Base-by-base conservation (phyloP, 2,329 filamentous ascomycete genomes). In the Fusarium hostae region DNA sequence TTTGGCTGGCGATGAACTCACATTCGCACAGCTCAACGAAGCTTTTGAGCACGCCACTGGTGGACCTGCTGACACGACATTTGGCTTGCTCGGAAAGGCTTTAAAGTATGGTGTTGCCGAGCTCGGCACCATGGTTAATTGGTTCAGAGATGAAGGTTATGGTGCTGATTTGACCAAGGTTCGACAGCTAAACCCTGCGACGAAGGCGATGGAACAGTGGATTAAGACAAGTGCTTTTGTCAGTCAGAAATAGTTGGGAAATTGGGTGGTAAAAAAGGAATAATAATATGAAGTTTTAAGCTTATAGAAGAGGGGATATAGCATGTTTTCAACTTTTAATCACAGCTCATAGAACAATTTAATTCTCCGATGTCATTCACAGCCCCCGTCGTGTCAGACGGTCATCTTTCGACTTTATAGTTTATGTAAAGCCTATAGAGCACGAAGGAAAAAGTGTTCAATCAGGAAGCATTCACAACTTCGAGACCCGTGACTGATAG, bases 121-220 rank as follows among this genome's bases (percentile, higher is more conserved):
- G 30, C 26, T 70, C 20, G 69, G 69, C 15, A 65, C 48, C 35
- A 72, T 72, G 70, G 59, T 57, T 12, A 41, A 62, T 26, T 72
- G 70, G 70, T 72, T 72, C 24, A 65, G 58, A 50, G 60, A 72
- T 12, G 64, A 69, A 16, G 70, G 70, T 4, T 72, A 72, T 15
- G 60, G 51, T 1, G 70, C 68, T 10, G 61, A 72, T 11, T 22
- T 72, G 26, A 26, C 35, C 15, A 60, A 56, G 34, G 37, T 72
- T 28, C 56, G 57, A 34, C 57, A 72, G 24, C 5, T 72, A 24
- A 64, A 72, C 37, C 70, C 69, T 11, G 47, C 28, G 8, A 22
- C 54, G 2, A 69, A 63, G 52, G 66, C 60, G 0, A 61, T 69
- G 60, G 60, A 72, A 24, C 47, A 71, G 24, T 72, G 70, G 70